A percentile compares a stretch with the other conserved stretches of the same genome.
phyloP scores from a whole-genome alignment of 192 early-diverging fungal species.

The Kickxella alabastrina region DNA sequence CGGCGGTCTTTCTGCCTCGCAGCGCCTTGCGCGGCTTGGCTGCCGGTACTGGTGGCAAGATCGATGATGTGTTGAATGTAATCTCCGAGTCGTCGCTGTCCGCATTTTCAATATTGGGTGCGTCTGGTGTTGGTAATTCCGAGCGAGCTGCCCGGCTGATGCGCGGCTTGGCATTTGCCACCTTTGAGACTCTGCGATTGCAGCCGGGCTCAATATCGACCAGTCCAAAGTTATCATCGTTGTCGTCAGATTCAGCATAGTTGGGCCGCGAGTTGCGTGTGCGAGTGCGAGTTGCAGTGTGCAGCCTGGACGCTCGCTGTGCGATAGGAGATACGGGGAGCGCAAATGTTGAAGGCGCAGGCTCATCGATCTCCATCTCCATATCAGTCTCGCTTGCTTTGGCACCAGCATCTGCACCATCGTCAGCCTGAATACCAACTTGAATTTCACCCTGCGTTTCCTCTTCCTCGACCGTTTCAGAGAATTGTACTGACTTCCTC shows the following conservation, averaged over 20 bases:
- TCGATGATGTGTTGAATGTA: constrained; percentile 30
- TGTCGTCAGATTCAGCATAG: constrained; percentile 29
- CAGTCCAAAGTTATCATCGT: constrained; percentile 3
- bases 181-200: too few relatives aligned
- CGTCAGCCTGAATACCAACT: too few relatives aligned
- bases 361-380: constrained; percentile 1
- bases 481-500: too few relatives aligned
- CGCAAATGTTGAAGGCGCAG: neutral
- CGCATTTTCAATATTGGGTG: neutral
- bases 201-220: neutral
- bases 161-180: too few relatives aligned
- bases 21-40: constrained; percentile 5
- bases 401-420: too few relatives aligned
- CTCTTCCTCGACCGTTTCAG: neutral
- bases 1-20: constrained; percentile 18
- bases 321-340: constrained; percentile 8
- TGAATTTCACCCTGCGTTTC: neutral
- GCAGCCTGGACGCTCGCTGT: too few relatives aligned
- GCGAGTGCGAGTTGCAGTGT: too few relatives aligned
- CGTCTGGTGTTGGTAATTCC: neutral
- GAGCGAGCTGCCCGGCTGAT: neutral
- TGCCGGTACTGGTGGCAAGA: constrained; percentile 2
- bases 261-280: constrained; percentile 9
- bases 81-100: constrained; percentile 51
- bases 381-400: neutral